Conservation (phyloP, 441 rosid genomes). For the Adansonia rubrostipa region DNA sequence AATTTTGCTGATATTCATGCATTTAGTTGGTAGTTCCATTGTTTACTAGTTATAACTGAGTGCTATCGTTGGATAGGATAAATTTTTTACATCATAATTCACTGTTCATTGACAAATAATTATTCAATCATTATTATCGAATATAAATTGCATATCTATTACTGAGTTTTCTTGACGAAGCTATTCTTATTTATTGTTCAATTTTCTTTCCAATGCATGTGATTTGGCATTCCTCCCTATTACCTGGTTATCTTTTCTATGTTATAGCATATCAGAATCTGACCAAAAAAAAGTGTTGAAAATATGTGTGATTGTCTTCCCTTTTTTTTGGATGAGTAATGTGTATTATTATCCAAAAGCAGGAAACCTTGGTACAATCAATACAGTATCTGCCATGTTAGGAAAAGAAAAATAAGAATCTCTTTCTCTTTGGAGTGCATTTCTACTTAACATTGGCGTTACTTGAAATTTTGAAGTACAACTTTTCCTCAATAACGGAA, state of each 20-base stretch:
- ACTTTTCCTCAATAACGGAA: background rate
- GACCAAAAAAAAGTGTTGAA: background rate
- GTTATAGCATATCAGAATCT: background rate
- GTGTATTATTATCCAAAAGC: too few relatives aligned
- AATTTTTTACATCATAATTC: conserved; percentile 1
- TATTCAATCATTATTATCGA: conserved; percentile 9
- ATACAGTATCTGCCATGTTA: too few relatives aligned
- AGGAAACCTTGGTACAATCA: too few relatives aligned
- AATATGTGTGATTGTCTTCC: background rate
- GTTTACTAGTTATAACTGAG: conserved; percentile 15
- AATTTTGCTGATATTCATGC: conserved; percentile 18
- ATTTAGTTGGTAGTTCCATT: conserved; percentile 2
- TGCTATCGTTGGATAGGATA: conserved; percentile 18
- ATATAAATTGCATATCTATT: conserved; percentile 13
- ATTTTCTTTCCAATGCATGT: background rate
- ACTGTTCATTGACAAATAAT: conserved; percentile 2
- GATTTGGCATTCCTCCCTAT: background rate
- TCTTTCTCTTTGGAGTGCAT: conserved; percentile 14
- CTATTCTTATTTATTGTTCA: background rate
- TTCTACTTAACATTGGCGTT: background rate
- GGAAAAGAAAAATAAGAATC: background rate
- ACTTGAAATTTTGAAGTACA: conserved; percentile 11
- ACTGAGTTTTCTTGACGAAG: background rate
- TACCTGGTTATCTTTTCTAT: background rate
- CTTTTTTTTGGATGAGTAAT: too few relatives aligned